Conservation (phyloP, 148 eudicot genomes). For the Bassia scoparia region DNA sequence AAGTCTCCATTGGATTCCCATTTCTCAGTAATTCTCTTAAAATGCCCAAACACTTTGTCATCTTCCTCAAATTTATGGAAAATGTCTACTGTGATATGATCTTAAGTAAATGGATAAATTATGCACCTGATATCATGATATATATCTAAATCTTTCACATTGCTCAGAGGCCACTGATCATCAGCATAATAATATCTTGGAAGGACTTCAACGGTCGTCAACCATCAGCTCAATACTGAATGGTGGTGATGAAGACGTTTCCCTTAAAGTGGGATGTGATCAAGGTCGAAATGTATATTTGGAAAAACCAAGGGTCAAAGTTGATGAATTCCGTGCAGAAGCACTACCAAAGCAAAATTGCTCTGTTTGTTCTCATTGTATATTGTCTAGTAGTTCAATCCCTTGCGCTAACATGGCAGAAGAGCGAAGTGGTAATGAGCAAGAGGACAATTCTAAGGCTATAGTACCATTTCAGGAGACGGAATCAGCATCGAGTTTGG, state of each 20-base stretch:
- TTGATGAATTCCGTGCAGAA: constrained; percentile 16
- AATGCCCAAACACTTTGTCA: too few relatives aligned
- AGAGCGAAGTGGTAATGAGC: constrained; percentile 21
- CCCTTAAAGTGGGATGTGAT: constrained; percentile 21
- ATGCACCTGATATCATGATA: too few relatives aligned
- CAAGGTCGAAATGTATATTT: constrained; percentile 12
- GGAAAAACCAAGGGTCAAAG: constrained; percentile 22
- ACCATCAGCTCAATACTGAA: constrained; percentile 37
- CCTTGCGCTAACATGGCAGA: constrained; percentile 17
- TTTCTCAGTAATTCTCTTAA: too few relatives aligned
- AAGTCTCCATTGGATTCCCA: too few relatives aligned
- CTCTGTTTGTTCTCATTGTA: constrained; percentile 47
- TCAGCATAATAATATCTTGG: constrained; percentile 44
- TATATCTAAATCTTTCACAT: constrained; percentile 5
- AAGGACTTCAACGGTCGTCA: constrained; percentile 49
- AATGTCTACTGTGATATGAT: too few relatives aligned
- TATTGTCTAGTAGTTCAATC: constrained; percentile 18
- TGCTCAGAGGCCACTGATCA: constrained; percentile 43
- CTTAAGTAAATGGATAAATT: too few relatives aligned
- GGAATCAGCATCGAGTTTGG: constrained; percentile 35
- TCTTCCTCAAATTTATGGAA: too few relatives aligned
- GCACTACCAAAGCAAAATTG: constrained; percentile 37
- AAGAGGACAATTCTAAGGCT: constrained; percentile 51
- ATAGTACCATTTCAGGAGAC: constrained; percentile 43
- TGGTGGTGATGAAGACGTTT: constrained; percentile 17